Evolutionary conservation across 345 rosid species (phyloP), one percentile per base, ranked within the genome.

Genomic region (Pugionium cornutum): DNA sequence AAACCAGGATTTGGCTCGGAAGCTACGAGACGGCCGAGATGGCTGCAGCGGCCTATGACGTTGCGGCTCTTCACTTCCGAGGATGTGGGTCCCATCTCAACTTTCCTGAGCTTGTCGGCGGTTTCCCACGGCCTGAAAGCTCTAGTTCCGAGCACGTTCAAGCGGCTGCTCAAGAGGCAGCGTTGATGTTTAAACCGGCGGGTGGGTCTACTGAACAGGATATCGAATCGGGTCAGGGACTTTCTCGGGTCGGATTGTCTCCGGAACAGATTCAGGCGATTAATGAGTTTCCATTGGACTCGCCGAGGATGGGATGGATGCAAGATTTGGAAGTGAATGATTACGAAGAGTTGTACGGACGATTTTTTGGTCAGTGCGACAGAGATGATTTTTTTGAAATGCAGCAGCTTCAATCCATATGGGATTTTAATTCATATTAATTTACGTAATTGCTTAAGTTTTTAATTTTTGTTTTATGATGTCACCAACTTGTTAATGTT

Each of bases 21-120:
- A 92, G 98, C 79, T 85, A 83, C 25, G 92, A 85, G 69, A 77
- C 84, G 0, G 80, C 96, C 0, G 91, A 92, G 80, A 92, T 92
- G 98, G 98, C 98, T 0, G 98, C 98, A 1, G 87, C 95, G 0
- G 98, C 98, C 2, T 92, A 92, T 33, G 98, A 92, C 30, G 86
- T 75, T 7, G 98, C 98, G 0, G 96, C 95, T 27, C 76, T 84
- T 48, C 77, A 89, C 61, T 62, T 92, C 47, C 75, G 89, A 9
- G 96, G 96, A 28, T 53, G 70, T 2, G 89, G 72, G 3, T 83
- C 86, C 0, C 78, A 60, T 43, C 89, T 89, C 53, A 92, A 92
- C 78, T 87, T 92, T 67, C 95, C 95, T 1, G 85, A 89, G 6
- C 64, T 79, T 4, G 78, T 54, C 0, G 53, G 53, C 1, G 48